Base-by-base conservation (phyloP, 352 stramenopile species). In the Pythium phragmitis region DNA sequence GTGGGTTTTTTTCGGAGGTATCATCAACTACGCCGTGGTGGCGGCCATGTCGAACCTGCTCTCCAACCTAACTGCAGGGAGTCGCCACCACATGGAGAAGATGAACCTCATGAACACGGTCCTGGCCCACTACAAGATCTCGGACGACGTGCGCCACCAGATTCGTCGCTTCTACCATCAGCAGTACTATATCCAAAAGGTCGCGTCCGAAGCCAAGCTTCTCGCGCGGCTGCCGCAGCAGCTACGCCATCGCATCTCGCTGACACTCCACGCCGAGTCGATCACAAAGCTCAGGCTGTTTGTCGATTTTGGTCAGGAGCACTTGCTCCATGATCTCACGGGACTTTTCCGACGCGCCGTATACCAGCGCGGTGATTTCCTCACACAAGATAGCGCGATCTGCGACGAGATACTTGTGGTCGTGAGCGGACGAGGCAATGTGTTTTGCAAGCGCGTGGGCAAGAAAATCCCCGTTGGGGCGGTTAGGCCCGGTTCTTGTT, bases 1-100 rank as follows among this genome's bases (percentile, higher is more conserved):
- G 3, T 93, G 85, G 85, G 70, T 82, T 7, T 91, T 89, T 43
- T 39, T 89, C 1, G 82, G 80, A 1, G 80, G 72, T 0, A 76
- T 91, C 30, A 93, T 93, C 63, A 91, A 91, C 65, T 93, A 89
- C 55, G 80, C 79, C 14, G 82, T 91, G 19, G 78, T 91, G 12
- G 80, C 81, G 1, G 80, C 79, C 14, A 91, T 93, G 77, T 93
- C 85, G 2, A 89, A 80, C 56, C 81, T 89, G 60, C 91, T 91
- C 16, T 86, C 85, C 1, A 87, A 89, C 56, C 62, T 89, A 7
- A 88, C 79, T 2, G 82, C 82, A 0, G 65, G 68, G 17, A 81
- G 78, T 46, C 82, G 72, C 9, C 75, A 89, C 30, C 76, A 87
- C 41, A 75, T 82, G 33, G 82, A 93, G 47, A 85, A 82, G 34